Conservation (phyloP, 257 asterid genomes). For the Solanum chiquidenum region DNA sequence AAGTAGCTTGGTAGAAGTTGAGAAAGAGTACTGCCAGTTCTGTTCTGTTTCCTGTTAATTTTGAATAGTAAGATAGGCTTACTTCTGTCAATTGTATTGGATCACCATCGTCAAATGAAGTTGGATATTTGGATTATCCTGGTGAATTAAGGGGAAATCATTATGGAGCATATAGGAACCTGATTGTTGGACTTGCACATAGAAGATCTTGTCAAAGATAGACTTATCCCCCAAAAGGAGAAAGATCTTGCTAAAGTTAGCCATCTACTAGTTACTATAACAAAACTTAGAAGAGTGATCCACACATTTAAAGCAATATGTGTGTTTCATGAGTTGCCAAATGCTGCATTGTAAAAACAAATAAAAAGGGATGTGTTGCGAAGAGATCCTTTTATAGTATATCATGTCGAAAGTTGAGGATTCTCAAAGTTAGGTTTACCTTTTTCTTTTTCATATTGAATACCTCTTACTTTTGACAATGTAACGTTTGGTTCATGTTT, state of each 20-base stretch:
- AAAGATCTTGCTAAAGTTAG: neutral
- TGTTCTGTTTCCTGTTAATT: neutral
- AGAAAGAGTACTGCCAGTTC: neutral
- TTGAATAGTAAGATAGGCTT: neutral
- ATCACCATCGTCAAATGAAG: neutral
- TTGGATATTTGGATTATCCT: neutral
- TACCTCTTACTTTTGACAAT: neutral
- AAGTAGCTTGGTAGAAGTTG: neutral
- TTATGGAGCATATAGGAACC: neutral
- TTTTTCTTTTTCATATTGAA: neutral
- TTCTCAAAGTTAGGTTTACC: neutral
- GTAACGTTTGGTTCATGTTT: slow-evolving; percentile 5
- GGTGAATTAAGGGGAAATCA: neutral
- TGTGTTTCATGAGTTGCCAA: neutral
- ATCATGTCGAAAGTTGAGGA: neutral
- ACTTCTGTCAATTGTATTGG: neutral
- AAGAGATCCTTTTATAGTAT: neutral
- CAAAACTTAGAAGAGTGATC: neutral
- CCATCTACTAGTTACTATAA: neutral
- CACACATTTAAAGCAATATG: neutral
- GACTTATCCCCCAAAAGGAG: neutral
- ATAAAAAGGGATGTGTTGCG: neutral
- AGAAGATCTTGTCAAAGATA: neutral
- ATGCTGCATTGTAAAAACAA: neutral
- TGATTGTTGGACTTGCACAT: neutral